Evolutionary conservation across 176 grass and related monocot species (phyloP).

Genomic region (Carex pumila): DNA sequence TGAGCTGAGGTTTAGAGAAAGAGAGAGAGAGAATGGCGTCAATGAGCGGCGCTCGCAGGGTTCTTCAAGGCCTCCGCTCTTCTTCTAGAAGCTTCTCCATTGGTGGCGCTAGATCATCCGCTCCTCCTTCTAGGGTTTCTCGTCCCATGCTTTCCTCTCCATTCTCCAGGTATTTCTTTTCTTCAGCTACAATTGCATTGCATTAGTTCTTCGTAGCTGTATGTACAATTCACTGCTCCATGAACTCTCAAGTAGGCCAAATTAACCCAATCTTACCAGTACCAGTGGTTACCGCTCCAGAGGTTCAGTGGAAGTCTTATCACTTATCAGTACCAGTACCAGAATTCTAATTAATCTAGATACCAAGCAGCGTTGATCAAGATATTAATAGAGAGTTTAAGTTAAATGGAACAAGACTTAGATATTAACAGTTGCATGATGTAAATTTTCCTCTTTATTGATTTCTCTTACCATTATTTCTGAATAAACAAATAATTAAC

Average conservation of each 20-base stretch:
- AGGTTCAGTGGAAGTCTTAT: background rate
- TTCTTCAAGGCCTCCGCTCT: slow-evolving; percentile 6
- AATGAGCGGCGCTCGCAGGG: slow-evolving; percentile 13
- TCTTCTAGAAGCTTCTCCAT: slow-evolving; percentile 16
- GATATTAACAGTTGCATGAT: no score
- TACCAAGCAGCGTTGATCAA: background rate
- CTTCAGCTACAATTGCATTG: background rate
- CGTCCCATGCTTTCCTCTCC: background rate
- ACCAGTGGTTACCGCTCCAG: no score
- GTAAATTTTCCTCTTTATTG: no score
- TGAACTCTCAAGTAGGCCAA: background rate
- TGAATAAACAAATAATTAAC: background rate
- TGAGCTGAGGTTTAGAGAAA: background rate
- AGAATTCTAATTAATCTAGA: background rate
- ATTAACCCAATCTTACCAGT: background rate
- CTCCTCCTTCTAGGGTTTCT: slow-evolving; percentile 13
- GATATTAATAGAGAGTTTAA: background rate
- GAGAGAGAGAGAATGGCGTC: slow-evolving; percentile 7
- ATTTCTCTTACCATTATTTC: background rate
- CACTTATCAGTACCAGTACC: background rate
- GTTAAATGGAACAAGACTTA: background rate
- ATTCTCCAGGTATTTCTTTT: background rate
- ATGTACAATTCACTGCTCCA: no score
- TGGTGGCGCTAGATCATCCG: background rate
- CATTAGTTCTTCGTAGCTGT: background rate